Conservation (phyloP, 768 basidiomycete species). For the Suillus americanus region DNA sequence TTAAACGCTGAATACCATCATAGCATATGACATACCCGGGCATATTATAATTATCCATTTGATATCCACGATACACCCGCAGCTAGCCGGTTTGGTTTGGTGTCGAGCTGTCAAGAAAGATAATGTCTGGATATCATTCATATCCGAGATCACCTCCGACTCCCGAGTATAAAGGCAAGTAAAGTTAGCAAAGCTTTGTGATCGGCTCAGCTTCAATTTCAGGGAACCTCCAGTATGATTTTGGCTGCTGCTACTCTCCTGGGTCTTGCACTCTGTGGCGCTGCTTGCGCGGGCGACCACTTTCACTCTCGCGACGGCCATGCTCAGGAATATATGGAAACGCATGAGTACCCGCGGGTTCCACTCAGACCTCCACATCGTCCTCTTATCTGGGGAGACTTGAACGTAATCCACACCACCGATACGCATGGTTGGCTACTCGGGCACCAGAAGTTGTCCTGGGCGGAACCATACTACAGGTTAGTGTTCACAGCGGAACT, state of each 20-base stretch:
- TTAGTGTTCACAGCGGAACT: conserved; percentile 22
- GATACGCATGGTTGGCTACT: conserved; percentile 83
- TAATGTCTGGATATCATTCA: not conserved
- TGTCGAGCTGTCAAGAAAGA: not conserved
- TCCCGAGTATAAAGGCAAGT: not conserved
- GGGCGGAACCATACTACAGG: conserved; percentile 78
- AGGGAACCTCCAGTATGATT: conserved; percentile 4
- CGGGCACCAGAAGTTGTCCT: conserved; percentile 75
- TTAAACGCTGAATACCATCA: too few species aligned
- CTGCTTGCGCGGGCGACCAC: conserved; percentile 20
- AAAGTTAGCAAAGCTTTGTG: not conserved
- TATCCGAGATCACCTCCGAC: not conserved
- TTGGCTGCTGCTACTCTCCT: conserved; percentile 16
- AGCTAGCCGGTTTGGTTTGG: too few species aligned
- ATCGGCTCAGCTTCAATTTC: not conserved
- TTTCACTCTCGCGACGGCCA: conserved; percentile 23
- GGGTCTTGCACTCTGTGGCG: conserved; percentile 9
- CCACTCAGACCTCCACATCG: conserved; percentile 57
- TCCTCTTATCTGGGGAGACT: conserved; percentile 81
- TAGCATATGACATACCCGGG: too few species aligned
- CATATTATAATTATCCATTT: too few species aligned
- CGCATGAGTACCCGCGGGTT: conserved; percentile 39
- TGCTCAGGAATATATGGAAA: conserved; percentile 31
- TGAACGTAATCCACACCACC: conserved; percentile 86
- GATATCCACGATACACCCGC: too few species aligned